Percentiles rank a stretch among this genome's conserved stretches.
Conservation (phyloP, 2,329 filamentous ascomycete genomes). For the Diaporthe ampelina region DNA sequence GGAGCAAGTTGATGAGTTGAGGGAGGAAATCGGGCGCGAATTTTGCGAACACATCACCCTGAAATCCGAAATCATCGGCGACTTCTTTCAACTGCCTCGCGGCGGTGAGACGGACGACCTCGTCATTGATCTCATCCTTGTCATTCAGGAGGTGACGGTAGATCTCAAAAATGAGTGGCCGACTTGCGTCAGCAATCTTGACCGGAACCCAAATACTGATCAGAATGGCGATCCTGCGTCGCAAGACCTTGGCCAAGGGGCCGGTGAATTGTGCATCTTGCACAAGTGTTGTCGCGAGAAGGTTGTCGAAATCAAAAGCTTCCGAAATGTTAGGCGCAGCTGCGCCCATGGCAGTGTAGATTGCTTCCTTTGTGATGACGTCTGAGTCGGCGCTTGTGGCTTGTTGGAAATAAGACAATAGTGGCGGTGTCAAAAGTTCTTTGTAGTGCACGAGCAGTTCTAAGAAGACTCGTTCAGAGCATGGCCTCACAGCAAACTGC, state of each 20-base stretch:
- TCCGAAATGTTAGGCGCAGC: constrained; percentile 82
- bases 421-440: constrained; percentile 80
- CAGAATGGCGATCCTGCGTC: constrained; percentile 89
- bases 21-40: constrained; percentile 81
- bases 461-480: constrained; percentile 93
- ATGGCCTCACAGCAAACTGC: constrained; percentile 93
- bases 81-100: constrained; percentile 86
- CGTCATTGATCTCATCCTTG: constrained; percentile 84
- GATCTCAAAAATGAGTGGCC: constrained; percentile 86
- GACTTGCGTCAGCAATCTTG: constrained; percentile 76
- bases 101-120: constrained; percentile 92
- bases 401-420: constrained; percentile 86
- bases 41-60: constrained; percentile 79
- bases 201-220: constrained; percentile 91
- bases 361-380: constrained; percentile 89
- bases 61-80: constrained; percentile 88
- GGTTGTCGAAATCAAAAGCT: constrained; percentile 85
- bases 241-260: constrained; percentile 81
- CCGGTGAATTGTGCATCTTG: constrained; percentile 79
- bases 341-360: constrained; percentile 93
- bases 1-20: constrained; percentile 81
- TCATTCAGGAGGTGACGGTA: constrained; percentile 88
- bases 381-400: constrained; percentile 77
- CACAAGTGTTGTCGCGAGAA: constrained; percentile 81
- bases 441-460: constrained; percentile 94